phyloP scores from a whole-genome alignment of 148 eudicot genomes.

The Cornus kousa region DNA sequence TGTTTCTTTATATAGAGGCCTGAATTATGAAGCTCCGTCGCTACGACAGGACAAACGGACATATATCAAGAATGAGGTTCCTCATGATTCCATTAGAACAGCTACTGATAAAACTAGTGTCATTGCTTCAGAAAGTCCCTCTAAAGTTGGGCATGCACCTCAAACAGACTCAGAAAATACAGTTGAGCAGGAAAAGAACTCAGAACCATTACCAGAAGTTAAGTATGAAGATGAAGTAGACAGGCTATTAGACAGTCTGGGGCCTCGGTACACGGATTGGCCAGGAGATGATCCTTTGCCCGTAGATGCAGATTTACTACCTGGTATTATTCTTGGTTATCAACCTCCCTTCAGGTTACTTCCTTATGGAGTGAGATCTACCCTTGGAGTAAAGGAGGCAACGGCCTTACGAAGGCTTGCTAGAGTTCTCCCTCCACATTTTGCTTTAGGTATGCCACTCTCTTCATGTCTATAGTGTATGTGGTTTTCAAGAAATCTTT shows the following conservation, averaged over 20 bases:
- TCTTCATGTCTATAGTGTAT: background rate
- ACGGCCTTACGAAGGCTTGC: constrained; percentile 86
- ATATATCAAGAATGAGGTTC: constrained; percentile 30
- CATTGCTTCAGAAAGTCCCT: constrained; percentile 25
- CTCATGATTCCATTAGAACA: constrained; percentile 16
- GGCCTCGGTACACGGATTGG: constrained; percentile 90
- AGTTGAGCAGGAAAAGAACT: constrained; percentile 21
- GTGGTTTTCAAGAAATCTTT: background rate
- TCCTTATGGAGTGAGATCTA: constrained; percentile 81
- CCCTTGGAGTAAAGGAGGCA: constrained; percentile 69
- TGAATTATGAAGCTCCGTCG: constrained; percentile 61
- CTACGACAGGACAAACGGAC: constrained; percentile 29
- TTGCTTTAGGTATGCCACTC: constrained; percentile 70
- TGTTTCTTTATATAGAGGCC: constrained; percentile 76
- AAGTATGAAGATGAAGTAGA: constrained; percentile 88
- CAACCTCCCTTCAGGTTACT: constrained; percentile 87
- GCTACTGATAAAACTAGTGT: constrained; percentile 20
- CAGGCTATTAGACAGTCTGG: constrained; percentile 68
- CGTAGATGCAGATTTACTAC: constrained; percentile 93
- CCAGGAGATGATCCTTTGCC: constrained; percentile 87
- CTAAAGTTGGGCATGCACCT: constrained; percentile 18
- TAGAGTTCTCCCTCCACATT: constrained; percentile 90
- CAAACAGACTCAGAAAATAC: constrained; percentile 25
- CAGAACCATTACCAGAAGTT: constrained; percentile 35
- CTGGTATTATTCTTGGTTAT: constrained; percentile 64